Evolutionary conservation across 139 green algal species (phyloP).

Genomic region (Chlamydomonas sp.): DNA sequence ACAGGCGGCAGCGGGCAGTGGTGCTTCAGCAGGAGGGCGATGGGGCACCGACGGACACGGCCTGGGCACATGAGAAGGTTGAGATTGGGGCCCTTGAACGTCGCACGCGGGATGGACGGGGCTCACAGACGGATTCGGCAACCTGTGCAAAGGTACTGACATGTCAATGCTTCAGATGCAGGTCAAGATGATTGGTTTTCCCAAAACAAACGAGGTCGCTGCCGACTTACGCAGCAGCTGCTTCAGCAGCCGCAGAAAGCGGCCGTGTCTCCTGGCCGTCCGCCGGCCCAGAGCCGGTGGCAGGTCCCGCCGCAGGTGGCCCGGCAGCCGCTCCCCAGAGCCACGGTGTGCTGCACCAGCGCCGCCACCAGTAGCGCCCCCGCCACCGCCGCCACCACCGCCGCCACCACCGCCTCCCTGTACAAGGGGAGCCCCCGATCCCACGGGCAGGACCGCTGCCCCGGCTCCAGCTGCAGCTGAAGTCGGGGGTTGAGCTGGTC

Average conservation of each 20-base stretch:
- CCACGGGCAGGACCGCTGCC: too few species aligned
- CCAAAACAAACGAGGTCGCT: not conserved
- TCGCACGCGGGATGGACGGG: not conserved
- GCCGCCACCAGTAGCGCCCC: not conserved
- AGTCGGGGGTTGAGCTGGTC: too few species aligned
- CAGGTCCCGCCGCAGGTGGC: constrained; percentile 14
- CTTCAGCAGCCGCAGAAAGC: constrained; percentile 14
- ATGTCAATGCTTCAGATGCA: not conserved
- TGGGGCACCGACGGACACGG: constrained; percentile 63
- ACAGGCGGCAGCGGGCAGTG: constrained; percentile 80
- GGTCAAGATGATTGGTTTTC: not conserved
- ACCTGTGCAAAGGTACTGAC: not conserved
- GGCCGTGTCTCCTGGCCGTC: not conserved
- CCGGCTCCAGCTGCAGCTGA: too few species aligned
- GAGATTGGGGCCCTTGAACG: too few species aligned
- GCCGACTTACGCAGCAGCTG: constrained; percentile 14
- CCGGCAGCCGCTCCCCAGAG: not conserved
- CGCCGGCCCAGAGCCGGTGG: not conserved
- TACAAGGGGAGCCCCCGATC: too few species aligned
- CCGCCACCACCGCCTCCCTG: not conserved
- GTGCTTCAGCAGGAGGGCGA: constrained; percentile 65
- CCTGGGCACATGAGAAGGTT: constrained; percentile 25
- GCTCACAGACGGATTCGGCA: not conserved
- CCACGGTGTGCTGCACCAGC: not conserved
- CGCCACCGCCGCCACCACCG: not conserved